Conservation (phyloP, 1,284 basidiomycete genomes). For the Naganishia liquefaciens region DNA sequence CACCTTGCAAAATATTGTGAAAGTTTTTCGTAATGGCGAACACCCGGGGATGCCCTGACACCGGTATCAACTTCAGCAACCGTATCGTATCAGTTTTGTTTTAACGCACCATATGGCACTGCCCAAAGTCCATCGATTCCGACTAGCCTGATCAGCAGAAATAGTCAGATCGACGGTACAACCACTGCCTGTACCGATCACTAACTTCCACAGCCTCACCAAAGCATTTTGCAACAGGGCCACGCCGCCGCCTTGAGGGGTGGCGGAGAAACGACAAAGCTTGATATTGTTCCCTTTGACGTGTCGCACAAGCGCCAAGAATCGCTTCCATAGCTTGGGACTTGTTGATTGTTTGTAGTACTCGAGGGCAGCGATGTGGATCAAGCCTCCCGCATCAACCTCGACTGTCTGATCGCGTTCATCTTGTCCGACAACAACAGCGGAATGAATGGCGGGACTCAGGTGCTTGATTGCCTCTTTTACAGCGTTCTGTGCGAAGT, state of each 20-base stretch:
- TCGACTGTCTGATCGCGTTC: constrained; percentile 42
- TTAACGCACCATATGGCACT: constrained; percentile 39
- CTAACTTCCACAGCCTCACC: constrained; percentile 72
- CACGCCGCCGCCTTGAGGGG: constrained; percentile 88
- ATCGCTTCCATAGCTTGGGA: constrained; percentile 40
- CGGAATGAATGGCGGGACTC: constrained; percentile 47
- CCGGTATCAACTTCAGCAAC: too few relatives aligned
- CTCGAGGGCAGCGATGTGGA: constrained; percentile 41
- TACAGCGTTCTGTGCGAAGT: constrained; percentile 46
- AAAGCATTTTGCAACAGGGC: constrained; percentile 87
- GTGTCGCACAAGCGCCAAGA: constrained; percentile 75
- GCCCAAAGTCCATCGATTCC: constrained; percentile 67
- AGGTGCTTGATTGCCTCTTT: constrained; percentile 44
- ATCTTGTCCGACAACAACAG: constrained; percentile 40
- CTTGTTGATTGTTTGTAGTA: constrained; percentile 48
- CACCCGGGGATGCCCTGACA: constrained; percentile 70
- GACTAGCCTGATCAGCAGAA: constrained; percentile 14
- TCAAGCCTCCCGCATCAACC: constrained; percentile 46
- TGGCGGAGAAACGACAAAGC: constrained; percentile 85
- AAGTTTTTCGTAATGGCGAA: constrained; percentile 84
- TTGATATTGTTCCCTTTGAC: constrained; percentile 77
- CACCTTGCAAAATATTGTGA: constrained; percentile 60
- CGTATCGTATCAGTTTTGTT: background rate
- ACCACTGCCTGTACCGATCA: constrained; percentile 42
- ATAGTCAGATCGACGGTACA: background rate